A percentile compares a stretch with the other conserved stretches of the same genome.
Evolutionary conservation across 805 yeast genomes (phyloP).

Genomic region (Ogataea kodamae): DNA sequence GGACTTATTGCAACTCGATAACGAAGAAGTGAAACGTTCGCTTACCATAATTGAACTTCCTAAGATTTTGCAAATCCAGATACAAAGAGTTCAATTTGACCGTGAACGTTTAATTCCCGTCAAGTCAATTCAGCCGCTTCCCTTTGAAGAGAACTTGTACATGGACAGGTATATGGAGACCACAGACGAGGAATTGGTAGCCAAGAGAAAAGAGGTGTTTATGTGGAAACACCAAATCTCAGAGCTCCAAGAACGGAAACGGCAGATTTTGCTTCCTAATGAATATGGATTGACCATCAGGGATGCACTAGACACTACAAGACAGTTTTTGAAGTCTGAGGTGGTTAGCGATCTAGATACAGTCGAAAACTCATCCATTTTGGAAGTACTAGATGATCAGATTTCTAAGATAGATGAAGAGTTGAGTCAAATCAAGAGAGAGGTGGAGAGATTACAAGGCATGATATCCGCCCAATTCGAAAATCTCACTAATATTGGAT

Average conservation of each 20-base stretch:
- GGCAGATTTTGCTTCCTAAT: conserved; percentile 41
- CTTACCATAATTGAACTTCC: conserved; percentile 74
- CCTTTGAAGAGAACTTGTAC: conserved; percentile 71
- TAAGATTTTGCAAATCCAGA: conserved; percentile 81
- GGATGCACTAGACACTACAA: conserved; percentile 54
- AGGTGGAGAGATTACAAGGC: conserved; percentile 42
- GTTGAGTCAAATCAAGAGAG: conserved; percentile 35
- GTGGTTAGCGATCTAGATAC: conserved; percentile 35
- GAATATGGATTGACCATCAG: conserved; percentile 47
- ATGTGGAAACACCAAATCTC: conserved; percentile 58
- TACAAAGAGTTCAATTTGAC: conserved; percentile 91
- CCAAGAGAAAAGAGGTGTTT: conserved; percentile 53
- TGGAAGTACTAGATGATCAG: conserved; percentile 45
- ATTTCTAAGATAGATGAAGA: conserved; percentile 46
- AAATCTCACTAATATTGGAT: conserved; percentile 60
- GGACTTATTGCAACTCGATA: conserved; percentile 64
- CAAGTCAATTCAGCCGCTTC: conserved; percentile 78
- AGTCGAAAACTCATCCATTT: conserved; percentile 42
- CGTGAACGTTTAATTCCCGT: conserved; percentile 67
- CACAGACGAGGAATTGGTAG: conserved; percentile 49
- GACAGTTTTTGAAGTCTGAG: conserved; percentile 49
- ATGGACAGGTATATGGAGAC: conserved; percentile 87
- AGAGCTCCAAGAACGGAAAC: conserved; percentile 41
- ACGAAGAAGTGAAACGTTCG: conserved; percentile 70
- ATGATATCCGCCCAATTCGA: conserved; percentile 60